Conservation (phyloP, 1,139 yeast species). For the Yamadazyma oceani region DNA sequence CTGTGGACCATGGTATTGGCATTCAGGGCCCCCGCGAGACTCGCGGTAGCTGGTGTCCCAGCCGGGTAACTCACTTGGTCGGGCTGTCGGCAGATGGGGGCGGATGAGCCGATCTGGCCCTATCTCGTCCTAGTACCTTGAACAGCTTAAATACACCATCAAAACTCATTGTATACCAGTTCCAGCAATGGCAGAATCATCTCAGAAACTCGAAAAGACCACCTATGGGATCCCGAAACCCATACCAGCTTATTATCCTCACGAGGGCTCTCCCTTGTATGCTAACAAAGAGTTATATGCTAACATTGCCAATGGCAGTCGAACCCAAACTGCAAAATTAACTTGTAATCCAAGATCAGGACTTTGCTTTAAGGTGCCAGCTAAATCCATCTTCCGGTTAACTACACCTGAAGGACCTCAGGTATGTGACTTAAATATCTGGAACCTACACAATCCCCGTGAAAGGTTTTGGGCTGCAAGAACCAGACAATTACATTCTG, state of each 20-base stretch:
- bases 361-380: conserved; percentile 60
- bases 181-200: conserved; percentile 25
- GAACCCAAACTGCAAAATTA: conserved; percentile 35
- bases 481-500: conserved; percentile 65
- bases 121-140: not conserved
- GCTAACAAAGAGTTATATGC: conserved; percentile 51
- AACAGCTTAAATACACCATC: too few relatives aligned
- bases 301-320: conserved; percentile 42
- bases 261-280: conserved; percentile 50
- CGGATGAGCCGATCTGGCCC: too few relatives aligned
- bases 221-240: conserved; percentile 49
- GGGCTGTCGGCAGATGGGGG: too few relatives aligned
- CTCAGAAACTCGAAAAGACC: conserved; percentile 41
- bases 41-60: too few relatives aligned
- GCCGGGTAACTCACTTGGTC: too few relatives aligned
- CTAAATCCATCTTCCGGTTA: conserved; percentile 56
- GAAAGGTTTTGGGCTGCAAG: conserved; percentile 72
- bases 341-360: conserved; percentile 56
- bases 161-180: too few relatives aligned
- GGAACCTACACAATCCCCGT: conserved; percentile 61
- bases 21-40: too few relatives aligned
- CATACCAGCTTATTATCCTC: conserved; percentile 58
- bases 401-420: conserved; percentile 71
- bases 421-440: conserved; percentile 66
- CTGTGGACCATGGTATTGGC: too few relatives aligned